Evolutionary conservation across 257 asterid species (phyloP).

Genomic region (Solanum megistacrolobum): DNA sequence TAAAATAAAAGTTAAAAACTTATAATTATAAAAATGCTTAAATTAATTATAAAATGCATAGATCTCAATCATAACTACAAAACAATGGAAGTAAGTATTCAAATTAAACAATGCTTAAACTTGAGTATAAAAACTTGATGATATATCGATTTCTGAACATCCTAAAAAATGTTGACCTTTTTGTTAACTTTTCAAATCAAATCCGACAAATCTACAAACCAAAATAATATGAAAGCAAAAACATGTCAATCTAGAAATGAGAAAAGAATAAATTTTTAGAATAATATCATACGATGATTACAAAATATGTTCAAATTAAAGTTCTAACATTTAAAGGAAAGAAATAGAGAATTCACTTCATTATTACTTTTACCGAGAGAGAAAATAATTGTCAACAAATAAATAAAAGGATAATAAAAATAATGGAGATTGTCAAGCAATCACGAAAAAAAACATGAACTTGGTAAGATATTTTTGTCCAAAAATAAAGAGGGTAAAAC

Average conservation of each 20-base stretch:
- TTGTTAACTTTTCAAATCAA: neutral
- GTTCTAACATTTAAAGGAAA: too few relatives aligned
- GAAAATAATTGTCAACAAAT: too few relatives aligned
- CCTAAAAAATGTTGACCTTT: neutral
- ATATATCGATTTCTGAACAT: too few relatives aligned
- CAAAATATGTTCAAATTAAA: too few relatives aligned
- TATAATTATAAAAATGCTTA: too few relatives aligned
- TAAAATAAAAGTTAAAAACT: too few relatives aligned
- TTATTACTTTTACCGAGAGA: too few relatives aligned
- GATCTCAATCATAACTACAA: neutral
- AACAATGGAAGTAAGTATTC: neutral
- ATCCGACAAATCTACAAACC: neutral
- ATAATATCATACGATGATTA: too few relatives aligned
- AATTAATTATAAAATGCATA: neutral
- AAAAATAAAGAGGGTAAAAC: neutral
- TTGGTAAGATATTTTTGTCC: too few relatives aligned
- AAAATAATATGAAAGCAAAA: neutral
- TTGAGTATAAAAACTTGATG: too few relatives aligned
- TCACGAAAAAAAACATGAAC: neutral
- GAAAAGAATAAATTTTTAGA: neutral
- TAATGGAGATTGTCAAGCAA: neutral
- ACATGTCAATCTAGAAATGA: neutral
- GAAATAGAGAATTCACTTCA: neutral
- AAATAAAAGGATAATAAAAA: neutral
- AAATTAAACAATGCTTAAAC: neutral